Evolutionary conservation across 73 alveolate genomes (phyloP).

Genomic region (Uronychia setigera): DNA sequence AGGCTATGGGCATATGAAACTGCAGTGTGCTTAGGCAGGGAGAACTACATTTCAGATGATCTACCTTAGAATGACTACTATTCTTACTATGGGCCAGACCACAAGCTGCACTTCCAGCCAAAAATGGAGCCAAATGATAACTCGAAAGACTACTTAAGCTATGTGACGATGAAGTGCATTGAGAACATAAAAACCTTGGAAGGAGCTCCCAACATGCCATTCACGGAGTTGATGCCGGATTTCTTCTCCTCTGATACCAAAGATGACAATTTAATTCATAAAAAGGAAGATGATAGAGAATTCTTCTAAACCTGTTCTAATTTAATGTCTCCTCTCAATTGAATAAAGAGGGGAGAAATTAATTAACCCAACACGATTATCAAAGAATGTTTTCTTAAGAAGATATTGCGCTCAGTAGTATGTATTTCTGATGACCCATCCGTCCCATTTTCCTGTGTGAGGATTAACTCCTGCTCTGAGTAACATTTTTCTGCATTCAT

Average conservation of each 20-base stretch:
- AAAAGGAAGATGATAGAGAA: too few relatives aligned
- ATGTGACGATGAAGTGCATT: constrained; percentile 59
- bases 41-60: constrained; percentile 65
- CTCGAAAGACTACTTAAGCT: constrained; percentile 30
- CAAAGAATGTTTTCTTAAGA: neutral
- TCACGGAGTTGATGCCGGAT: constrained; percentile 60
- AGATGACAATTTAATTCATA: too few relatives aligned
- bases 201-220: constrained; percentile 75
- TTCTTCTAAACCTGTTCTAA: too few relatives aligned
- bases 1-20: constrained; percentile 99
- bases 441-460: constrained; percentile 22
- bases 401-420: constrained; percentile 32
- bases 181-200: constrained; percentile 59
- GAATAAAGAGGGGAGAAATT: too few relatives aligned
- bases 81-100: constrained; percentile 66
- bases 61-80: constrained; percentile 78
- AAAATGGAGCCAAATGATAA: constrained; percentile 19
- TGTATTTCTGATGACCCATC: constrained; percentile 68
- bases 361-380: too few relatives aligned
- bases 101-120: constrained; percentile 52
- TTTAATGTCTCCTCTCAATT: too few relatives aligned
- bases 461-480: constrained; percentile 50
- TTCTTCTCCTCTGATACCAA: constrained; percentile 47
- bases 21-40: constrained; percentile 84
- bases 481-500: constrained; percentile 77